phyloP scores from a whole-genome alignment of 140 eudicot genomes.

The Senecio squalidus region DNA sequence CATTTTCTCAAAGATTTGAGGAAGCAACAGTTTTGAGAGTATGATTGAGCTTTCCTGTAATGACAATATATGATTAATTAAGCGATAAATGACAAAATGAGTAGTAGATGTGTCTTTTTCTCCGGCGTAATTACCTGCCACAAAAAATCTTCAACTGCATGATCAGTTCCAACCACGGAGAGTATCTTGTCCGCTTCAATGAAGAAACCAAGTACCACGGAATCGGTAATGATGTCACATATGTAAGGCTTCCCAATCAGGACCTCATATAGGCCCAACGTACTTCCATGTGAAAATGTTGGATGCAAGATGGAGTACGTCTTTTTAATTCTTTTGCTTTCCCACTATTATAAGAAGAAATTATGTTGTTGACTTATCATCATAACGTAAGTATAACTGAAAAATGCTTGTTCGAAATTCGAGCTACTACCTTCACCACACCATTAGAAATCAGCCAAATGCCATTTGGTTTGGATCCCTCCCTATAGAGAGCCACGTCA shows the following conservation, averaged over 20 bases:
- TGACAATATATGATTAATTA: not conserved
- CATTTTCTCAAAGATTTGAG: conserved; percentile 76
- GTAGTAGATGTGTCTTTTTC: not conserved
- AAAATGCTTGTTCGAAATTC: not conserved
- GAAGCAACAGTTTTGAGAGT: conserved; percentile 77
- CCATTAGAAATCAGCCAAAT: conserved; percentile 86
- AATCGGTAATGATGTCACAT: conserved; percentile 79
- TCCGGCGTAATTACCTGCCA: conserved; percentile 89
- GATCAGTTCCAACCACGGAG: conserved; percentile 56
- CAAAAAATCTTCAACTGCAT: conserved; percentile 74
- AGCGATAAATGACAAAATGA: not conserved
- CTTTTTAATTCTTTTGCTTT: conserved; percentile 40
- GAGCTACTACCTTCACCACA: conserved; percentile 67
- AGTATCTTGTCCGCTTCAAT: conserved; percentile 70
- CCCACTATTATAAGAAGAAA: conserved; percentile 52
- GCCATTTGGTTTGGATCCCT: conserved; percentile 75
- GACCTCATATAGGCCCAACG: conserved; percentile 82
- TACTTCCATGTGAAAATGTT: conserved; percentile 79
- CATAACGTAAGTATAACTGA: not conserved
- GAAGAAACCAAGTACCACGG: conserved; percentile 80
- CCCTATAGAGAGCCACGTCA: conserved; percentile 57
- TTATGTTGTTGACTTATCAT: not conserved
- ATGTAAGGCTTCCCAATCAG: conserved; percentile 74
- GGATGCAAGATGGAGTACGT: conserved; percentile 70
- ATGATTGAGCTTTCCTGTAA: conserved; percentile 74